Evolutionary conservation across 768 basidiomycete genomes (phyloP).

Genomic region (Phylloporus arenicola): DNA sequence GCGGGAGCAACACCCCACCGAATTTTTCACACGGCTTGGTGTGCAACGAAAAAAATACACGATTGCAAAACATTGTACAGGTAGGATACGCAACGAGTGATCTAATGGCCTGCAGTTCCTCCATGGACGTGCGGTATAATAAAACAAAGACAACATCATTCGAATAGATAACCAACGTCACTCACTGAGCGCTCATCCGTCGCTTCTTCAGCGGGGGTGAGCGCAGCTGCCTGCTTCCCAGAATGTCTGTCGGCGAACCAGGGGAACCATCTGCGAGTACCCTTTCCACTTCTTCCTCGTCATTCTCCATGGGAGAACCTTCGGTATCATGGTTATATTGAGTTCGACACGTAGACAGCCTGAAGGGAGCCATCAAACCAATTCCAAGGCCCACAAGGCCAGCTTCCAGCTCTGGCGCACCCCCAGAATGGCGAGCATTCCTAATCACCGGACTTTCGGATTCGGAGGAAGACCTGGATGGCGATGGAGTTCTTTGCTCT

Average conservation of each 20-base stretch:
- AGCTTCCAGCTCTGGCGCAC: constrained; percentile 29
- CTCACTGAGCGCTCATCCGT: constrained; percentile 31
- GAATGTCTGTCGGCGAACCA: constrained; percentile 18
- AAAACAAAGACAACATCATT: constrained; percentile 12
- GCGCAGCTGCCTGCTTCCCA: constrained; percentile 19
- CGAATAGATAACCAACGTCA: constrained; percentile 22
- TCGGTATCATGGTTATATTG: constrained; percentile 13
- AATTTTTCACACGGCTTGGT: constrained; percentile 23
- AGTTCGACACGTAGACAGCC: constrained; percentile 37
- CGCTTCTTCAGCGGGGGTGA: constrained; percentile 49
- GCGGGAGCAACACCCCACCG: constrained; percentile 13
- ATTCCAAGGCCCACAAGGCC: constrained; percentile 36
- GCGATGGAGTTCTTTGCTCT: constrained; percentile 14
- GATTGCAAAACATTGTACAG: constrained; percentile 31
- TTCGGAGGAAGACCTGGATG: constrained; percentile 24
- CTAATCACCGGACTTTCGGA: constrained; percentile 50
- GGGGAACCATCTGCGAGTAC: constrained; percentile 22
- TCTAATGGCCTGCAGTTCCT: constrained; percentile 6
- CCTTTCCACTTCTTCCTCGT: constrained; percentile 33
- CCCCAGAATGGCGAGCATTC: constrained; percentile 22
- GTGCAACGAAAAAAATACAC: constrained; percentile 22
- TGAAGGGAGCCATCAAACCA: constrained; percentile 51
- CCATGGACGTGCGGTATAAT: constrained; percentile 10
- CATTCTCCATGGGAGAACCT: constrained; percentile 17
- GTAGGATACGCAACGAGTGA: constrained; percentile 22